Evolutionary conservation across 257 asterid genomes (phyloP).

Genomic region (Solanum virginianum): DNA sequence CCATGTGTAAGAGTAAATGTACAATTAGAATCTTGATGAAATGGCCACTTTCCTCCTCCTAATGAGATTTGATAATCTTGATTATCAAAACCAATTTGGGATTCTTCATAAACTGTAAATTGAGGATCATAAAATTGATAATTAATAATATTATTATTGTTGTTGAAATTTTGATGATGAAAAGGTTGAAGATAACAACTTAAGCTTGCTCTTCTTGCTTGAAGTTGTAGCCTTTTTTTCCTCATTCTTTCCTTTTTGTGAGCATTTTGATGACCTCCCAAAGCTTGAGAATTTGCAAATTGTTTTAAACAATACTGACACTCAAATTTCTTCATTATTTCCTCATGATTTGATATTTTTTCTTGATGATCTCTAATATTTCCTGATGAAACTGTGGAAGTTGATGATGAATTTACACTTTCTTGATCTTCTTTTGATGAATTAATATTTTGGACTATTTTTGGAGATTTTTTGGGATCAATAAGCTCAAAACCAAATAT

Average conservation of each 20-base stretch:
- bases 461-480: conserved; percentile 2
- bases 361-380: neutral
- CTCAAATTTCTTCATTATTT: conserved; percentile 43
- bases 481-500: conserved; percentile 63
- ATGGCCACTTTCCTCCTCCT: neutral
- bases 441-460: neutral
- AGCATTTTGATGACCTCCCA: conserved; percentile 96
- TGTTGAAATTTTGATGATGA: neutral
- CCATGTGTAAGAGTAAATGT: conserved; percentile 32
- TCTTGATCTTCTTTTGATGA: conserved; percentile 15
- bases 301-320: conserved; percentile 71
- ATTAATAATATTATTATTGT: conserved; percentile 1
- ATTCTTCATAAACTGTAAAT: conserved; percentile 23
- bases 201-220: conserved; percentile 64
- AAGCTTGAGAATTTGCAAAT: conserved; percentile 77
- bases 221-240: conserved; percentile 68
- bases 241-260: conserved; percentile 90
- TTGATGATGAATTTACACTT: conserved; percentile 65
- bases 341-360: conserved; percentile 1
- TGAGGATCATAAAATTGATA: conserved; percentile 38
- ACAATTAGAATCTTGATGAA: conserved; percentile 14
- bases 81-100: conserved; percentile 53
- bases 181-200: conserved; percentile 56
- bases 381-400: conserved; percentile 48
- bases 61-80: neutral